These are phyloP conservation scores for Leptomonas seymouri DNA, from an alignment of 208 protist genomes.

Conservation along the genomic window DNA sequence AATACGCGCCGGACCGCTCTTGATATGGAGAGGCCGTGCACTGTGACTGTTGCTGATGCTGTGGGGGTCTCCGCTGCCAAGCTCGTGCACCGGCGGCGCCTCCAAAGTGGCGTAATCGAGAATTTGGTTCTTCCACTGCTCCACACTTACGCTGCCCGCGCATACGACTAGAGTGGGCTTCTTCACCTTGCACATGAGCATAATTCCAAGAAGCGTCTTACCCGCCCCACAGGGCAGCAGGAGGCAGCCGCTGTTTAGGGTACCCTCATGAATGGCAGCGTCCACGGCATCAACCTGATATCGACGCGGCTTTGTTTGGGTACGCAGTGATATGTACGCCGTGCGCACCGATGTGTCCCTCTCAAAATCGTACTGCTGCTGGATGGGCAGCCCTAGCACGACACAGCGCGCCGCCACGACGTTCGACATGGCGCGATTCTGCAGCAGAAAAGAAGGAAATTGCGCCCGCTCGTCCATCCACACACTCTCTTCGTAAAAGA, in stretches of 20 bases:
- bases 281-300: slow-evolving; percentile 89
- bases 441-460: slow-evolving; percentile 48
- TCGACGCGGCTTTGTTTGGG: slow-evolving; percentile 75
- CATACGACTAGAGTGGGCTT: slow-evolving; percentile 96
- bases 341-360: slow-evolving; percentile 61
- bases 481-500: slow-evolving; percentile 30
- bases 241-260: slow-evolving; percentile 95
- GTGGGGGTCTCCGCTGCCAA: background rate
- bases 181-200: slow-evolving; percentile 95
- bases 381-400: slow-evolving; percentile 72
- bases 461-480: slow-evolving; percentile 32
- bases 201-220: slow-evolving; percentile 99
- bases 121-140: slow-evolving; percentile 98
- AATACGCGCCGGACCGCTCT: slow-evolving; percentile 71
- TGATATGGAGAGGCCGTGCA: slow-evolving; percentile 15
- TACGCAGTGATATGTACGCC: slow-evolving; percentile 60
- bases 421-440: slow-evolving; percentile 65
- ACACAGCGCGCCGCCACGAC: slow-evolving; percentile 75
- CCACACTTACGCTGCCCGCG: slow-evolving; percentile 94
- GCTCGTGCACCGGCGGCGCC: slow-evolving; percentile 18
- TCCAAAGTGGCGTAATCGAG: slow-evolving; percentile 84
- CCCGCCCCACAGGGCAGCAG: slow-evolving; percentile 99
- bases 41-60: background rate
- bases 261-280: slow-evolving; percentile 56
- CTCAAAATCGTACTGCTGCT: slow-evolving; percentile 89